These are phyloP conservation scores for Sugiyamaella qingdaonensis DNA, from an alignment of 805 yeast species.

Conservation along the genomic window DNA sequence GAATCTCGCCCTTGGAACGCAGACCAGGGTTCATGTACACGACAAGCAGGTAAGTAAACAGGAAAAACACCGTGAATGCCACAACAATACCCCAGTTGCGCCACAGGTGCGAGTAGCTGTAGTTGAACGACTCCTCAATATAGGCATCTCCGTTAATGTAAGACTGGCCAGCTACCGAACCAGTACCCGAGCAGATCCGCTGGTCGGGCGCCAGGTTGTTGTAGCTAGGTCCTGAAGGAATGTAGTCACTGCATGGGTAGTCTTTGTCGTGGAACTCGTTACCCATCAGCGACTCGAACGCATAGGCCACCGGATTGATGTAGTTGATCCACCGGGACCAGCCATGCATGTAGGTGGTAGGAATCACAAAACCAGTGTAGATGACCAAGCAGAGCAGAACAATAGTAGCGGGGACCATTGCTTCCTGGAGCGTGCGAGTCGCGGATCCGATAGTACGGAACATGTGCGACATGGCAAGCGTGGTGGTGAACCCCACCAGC, in stretches of 20 bases:
- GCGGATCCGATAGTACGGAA: slow-evolving; percentile 41
- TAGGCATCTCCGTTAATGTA: slow-evolving; percentile 52
- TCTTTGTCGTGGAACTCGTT: slow-evolving; percentile 44
- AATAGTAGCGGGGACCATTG: slow-evolving; percentile 44
- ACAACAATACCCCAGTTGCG: slow-evolving; percentile 59
- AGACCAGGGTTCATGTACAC: slow-evolving; percentile 42
- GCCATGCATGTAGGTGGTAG: slow-evolving; percentile 42
- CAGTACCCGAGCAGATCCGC: slow-evolving; percentile 54
- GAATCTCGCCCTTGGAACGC: slow-evolving; percentile 53
- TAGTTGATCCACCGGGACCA: slow-evolving; percentile 52
- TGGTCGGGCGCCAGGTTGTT: slow-evolving; percentile 27
- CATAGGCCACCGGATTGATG: slow-evolving; percentile 43
- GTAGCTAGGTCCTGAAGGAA: slow-evolving; percentile 44
- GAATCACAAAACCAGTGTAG: slow-evolving; percentile 48
- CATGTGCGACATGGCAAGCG: slow-evolving; percentile 54
- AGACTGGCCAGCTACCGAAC: slow-evolving; percentile 49
- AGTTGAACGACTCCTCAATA: slow-evolving; percentile 42
- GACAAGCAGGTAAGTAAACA: slow-evolving; percentile 47
- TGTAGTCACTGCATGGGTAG: slow-evolving; percentile 36
- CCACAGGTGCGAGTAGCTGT: slow-evolving; percentile 50
- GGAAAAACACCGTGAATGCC: slow-evolving; percentile 53
- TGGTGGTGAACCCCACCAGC: slow-evolving; percentile 40
- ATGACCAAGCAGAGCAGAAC: slow-evolving; percentile 38
- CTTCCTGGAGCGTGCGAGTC: slow-evolving; percentile 36
- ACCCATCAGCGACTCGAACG: slow-evolving; percentile 43